Percentiles rank a stretch among this genome's conserved stretches.
phyloP scores from a whole-genome alignment of 176 grass and related monocot species.

The Eleusine indica region DNA sequence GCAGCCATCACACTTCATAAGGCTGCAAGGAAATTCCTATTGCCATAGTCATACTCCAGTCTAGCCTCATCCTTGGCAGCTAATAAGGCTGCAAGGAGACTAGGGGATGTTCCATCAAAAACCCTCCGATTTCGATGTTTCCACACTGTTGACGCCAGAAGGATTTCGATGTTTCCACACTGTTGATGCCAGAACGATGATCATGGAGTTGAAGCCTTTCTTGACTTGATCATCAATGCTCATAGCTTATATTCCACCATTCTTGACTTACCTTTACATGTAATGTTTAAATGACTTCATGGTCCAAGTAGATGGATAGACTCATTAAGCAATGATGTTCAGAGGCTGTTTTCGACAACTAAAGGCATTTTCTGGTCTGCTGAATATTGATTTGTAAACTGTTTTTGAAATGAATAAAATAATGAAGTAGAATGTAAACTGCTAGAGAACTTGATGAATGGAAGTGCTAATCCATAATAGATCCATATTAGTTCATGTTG shows the following conservation, averaged over 20 bases:
- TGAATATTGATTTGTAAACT: constrained; percentile 21
- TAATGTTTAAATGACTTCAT: constrained; percentile 16
- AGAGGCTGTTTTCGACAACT: constrained; percentile 3
- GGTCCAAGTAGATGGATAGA: constrained; percentile 19
- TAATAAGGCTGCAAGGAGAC: too few species aligned
- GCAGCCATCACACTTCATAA: neutral
- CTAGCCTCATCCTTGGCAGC: too few species aligned
- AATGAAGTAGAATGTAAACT: neutral
- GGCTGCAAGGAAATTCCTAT: too few species aligned
- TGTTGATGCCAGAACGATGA: too few species aligned
- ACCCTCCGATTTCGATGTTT: too few species aligned
- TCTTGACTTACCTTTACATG: neutral
- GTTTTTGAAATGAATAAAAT: constrained; percentile 5
- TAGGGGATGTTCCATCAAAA: too few species aligned
- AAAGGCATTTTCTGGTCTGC: constrained; percentile 4
- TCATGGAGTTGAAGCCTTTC: too few species aligned
- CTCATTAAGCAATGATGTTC: neutral
- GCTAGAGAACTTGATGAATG: constrained; percentile 16
- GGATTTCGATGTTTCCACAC: too few species aligned
- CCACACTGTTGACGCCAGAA: too few species aligned
- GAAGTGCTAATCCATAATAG: constrained; percentile 15
- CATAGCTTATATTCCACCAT: too few species aligned
- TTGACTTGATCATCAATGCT: too few species aligned
- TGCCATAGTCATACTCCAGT: too few species aligned
- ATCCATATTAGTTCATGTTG: constrained; percentile 1